phyloP scores from a whole-genome alignment of 1,284 basidiomycete species.

The Meripilus lineatus region DNA sequence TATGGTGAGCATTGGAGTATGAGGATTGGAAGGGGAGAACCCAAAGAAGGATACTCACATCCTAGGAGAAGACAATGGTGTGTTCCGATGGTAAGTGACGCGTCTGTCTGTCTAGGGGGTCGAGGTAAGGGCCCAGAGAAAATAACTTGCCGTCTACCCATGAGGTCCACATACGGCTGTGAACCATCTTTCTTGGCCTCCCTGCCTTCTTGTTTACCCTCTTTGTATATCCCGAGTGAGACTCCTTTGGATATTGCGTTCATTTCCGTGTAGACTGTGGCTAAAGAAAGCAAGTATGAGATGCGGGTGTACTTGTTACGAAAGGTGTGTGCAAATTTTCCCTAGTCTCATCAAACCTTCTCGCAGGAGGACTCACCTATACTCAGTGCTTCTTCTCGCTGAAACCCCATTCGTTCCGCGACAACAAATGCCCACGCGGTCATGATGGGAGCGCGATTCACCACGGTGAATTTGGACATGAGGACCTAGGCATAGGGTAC shows the following conservation, averaged over 20 bases:
- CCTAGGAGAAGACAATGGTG: too few relatives aligned
- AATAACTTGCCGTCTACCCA: constrained; percentile 77
- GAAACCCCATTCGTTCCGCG: constrained; percentile 82
- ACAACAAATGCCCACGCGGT: constrained; percentile 89
- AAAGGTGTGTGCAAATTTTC: constrained; percentile 15
- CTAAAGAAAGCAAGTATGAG: constrained; percentile 33
- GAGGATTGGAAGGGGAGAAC: constrained; percentile 8
- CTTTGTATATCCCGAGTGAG: constrained; percentile 68
- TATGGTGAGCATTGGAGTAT: constrained; percentile 6
- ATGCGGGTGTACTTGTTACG: constrained; percentile 4
- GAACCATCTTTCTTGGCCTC: constrained; percentile 56
- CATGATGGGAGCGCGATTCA: constrained; percentile 94
- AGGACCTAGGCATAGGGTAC: constrained; percentile 43
- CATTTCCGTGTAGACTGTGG: constrained; percentile 89
- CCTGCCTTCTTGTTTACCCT: constrained; percentile 47
- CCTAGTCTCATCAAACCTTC: constrained; percentile 7
- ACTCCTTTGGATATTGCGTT: constrained; percentile 84
- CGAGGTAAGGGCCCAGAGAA: too few relatives aligned
- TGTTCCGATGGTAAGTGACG: too few relatives aligned
- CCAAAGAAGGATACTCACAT: constrained; percentile 40
- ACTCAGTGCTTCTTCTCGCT: constrained; percentile 83
- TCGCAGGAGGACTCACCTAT: constrained; percentile 48
- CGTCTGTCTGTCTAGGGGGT: too few relatives aligned
- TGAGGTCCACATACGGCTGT: constrained; percentile 90
- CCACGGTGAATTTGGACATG: constrained; percentile 53